Conservation (phyloP, 108 stramenopile species). For the Skeletonema costatum region DNA sequence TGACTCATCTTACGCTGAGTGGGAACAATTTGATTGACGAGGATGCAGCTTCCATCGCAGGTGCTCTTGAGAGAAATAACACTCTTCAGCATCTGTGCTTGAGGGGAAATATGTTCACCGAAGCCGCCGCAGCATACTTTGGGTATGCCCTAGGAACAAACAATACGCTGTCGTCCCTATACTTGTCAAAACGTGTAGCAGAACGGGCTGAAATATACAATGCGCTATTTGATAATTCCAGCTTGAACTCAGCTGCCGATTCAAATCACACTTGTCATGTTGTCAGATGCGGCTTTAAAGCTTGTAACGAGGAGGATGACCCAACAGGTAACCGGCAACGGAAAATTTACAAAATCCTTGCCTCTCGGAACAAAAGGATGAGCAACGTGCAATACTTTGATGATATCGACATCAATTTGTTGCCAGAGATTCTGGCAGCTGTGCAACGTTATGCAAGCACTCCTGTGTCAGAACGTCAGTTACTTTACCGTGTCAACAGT, state of each 20-base stretch:
- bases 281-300: not conserved
- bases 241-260: not conserved
- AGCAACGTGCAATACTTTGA: not conserved
- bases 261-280: not conserved
- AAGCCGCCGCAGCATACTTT: not conserved
- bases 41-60: not conserved
- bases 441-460: not conserved
- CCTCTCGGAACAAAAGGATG: not conserved
- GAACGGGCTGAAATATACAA: not conserved
- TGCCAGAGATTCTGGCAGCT: not conserved
- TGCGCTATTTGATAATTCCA: not conserved
- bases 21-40: not conserved
- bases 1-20: not conserved
- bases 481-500: not conserved
- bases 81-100: not conserved
- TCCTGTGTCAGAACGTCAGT: not conserved
- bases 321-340: not conserved
- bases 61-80: not conserved
- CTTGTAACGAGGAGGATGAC: not conserved
- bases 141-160: not conserved
- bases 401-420: not conserved
- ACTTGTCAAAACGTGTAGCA: too few species aligned
- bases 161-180: not conserved
- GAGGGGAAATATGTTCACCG: not conserved
- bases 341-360: not conserved